Evolutionary conservation across 163 green algal species (phyloP).

Genomic region (Chlorella variabilis): DNA sequence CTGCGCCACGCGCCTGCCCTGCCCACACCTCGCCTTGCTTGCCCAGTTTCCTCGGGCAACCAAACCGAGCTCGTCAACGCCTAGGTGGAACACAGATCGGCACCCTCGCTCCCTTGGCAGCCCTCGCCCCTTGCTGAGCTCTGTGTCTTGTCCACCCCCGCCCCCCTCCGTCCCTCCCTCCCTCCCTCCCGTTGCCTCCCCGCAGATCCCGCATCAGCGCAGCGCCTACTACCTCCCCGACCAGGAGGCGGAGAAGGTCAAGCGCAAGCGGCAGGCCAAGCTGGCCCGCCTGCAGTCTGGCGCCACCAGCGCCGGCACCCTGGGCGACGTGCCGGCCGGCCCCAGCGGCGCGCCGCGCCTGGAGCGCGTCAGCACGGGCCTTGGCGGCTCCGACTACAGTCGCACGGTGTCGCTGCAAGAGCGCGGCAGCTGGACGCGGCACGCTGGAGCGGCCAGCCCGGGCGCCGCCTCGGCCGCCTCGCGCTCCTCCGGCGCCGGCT

Average conservation of each 20-base stretch:
- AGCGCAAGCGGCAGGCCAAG: not conserved
- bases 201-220: not conserved
- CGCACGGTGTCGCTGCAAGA: not conserved
- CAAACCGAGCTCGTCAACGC: too few species aligned
- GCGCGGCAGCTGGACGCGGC: too few species aligned
- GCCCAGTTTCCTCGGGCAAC: not conserved
- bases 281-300: not conserved
- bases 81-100: too few species aligned
- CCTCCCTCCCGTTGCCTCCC: not conserved
- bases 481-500: not conserved
- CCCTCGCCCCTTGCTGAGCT: too few species aligned
- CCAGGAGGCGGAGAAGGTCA: not conserved
- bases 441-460: not conserved
- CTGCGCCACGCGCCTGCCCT: not conserved
- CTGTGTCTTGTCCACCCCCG: too few species aligned
- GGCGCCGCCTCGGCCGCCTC: not conserved
- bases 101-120: too few species aligned
- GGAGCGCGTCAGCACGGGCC: not conserved
- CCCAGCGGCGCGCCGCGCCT: not conserved
- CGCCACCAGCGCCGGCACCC: not conserved
- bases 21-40: not conserved
- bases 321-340: too few species aligned
- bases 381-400: not conserved
- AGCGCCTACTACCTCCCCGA: conserved; percentile 12
- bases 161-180: too few species aligned